Evolutionary conservation across 2,329 filamentous ascomycete species (phyloP), one percentile per base, ranked within the genome.

Genomic region (Cladosporium austrohemisphaericum): DNA sequence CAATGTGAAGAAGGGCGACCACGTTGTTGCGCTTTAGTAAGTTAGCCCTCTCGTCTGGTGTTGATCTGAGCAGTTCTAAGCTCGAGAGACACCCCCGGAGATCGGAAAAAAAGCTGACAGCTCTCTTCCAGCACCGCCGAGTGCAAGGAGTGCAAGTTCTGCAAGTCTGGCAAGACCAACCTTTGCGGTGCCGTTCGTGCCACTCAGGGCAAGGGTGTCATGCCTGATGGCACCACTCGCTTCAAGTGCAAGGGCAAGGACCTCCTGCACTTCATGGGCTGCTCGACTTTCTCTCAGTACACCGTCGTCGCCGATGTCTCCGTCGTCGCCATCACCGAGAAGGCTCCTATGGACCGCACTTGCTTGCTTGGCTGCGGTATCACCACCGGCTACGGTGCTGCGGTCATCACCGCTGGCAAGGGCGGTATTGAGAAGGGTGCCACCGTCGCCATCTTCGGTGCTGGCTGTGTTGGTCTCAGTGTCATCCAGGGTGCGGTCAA

Each of bases 151-250:
- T 98, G 93, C 84, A 97, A 97, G 78, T 97, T 97, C 81, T 98
- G 93, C 85, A 93, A 89, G 73, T 97, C 92, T 33, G 93, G 92
- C 75, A 98, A 98, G 84, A 97, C 92, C 65, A 95, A 97, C 75
- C 86, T 97, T 52, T 97, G 92, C 76, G 93, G 93, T 71, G 97
- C 97, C 83, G 98, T 98, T 72, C 86, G 93, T 64, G 88, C 89
- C 37, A 97, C 93, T 36, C 93, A 98, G 76, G 93, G 93, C 63
- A 86, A 84, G 72, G 93, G 93, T 66, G 82, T 96, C 60, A 95
- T 98, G 91, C 93, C 93, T 51, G 93, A 98, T 71, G 92, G 92
- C 63, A 97, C 92, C 58, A 86, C 86, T 51, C 87, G 93, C 64
- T 96, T 97, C 83, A 88, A 81, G 73, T 90, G 85, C 79, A 93